phyloP scores from a whole-genome alignment of 306 rosid genomes.

The Sophora flavescens region DNA sequence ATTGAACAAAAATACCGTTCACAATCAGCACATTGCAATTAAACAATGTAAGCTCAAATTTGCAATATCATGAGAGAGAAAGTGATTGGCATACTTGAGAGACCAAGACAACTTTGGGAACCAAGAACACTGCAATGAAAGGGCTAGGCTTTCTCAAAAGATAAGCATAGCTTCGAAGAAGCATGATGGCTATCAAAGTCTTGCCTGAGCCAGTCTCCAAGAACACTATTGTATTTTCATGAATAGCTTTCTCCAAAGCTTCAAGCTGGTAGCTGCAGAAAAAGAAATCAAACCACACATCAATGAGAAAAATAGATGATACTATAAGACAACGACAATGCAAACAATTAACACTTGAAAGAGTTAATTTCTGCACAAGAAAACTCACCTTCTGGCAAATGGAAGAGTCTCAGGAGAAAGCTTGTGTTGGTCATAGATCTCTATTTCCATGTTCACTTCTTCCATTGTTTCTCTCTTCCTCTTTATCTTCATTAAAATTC shows the following conservation, averaged over 20 bases:
- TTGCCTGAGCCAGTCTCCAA: slow-evolving; percentile 82
- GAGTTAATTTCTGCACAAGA: background rate
- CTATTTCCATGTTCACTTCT: slow-evolving; percentile 42
- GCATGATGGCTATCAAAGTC: slow-evolving; percentile 77
- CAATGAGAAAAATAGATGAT: background rate
- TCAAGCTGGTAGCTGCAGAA: slow-evolving; percentile 70
- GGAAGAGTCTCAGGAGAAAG: slow-evolving; percentile 56
- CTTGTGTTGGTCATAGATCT: background rate
- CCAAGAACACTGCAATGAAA: slow-evolving; percentile 65
- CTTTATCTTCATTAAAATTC: slow-evolving; percentile 1
- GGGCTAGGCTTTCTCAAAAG: slow-evolving; percentile 67
- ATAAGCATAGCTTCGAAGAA: slow-evolving; percentile 62
- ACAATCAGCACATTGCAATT: background rate
- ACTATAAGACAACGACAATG: background rate
- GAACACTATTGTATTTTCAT: slow-evolving; percentile 64
- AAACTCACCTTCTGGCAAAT: slow-evolving; percentile 74
- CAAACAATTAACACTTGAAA: background rate
- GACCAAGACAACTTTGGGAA: slow-evolving; percentile 71
- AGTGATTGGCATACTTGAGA: slow-evolving; percentile 55
- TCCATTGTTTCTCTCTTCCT: slow-evolving; percentile 46
- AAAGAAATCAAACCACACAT: background rate
- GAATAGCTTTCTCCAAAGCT: slow-evolving; percentile 61
- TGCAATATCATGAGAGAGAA: background rate
- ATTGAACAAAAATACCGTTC: background rate
- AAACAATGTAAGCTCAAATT: background rate